Conservation (phyloP, 768 basidiomycete species). For the Tylopilus intermedius region DNA sequence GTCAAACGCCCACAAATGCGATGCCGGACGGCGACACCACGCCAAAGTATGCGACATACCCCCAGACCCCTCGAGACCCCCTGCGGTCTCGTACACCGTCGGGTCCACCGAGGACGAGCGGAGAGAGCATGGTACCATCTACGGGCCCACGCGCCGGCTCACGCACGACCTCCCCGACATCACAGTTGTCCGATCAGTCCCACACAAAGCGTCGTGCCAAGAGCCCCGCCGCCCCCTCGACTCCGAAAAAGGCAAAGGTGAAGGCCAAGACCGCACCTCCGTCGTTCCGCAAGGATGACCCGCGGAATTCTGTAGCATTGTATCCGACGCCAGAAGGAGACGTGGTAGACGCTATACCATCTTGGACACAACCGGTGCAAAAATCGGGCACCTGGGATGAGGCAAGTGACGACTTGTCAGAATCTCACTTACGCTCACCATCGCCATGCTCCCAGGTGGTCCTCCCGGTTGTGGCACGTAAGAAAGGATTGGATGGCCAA, state of each 20-base stretch:
- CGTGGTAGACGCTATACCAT: slow-evolving; percentile 70
- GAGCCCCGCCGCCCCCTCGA: slow-evolving; percentile 41
- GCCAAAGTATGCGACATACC: slow-evolving; percentile 38
- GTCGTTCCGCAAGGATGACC: slow-evolving; percentile 36
- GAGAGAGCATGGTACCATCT: slow-evolving; percentile 39
- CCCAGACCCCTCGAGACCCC: slow-evolving; percentile 43
- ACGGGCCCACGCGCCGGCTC: slow-evolving; percentile 23
- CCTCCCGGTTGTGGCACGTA: slow-evolving; percentile 77
- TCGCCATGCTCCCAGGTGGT: slow-evolving; percentile 53
- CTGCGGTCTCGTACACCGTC: slow-evolving; percentile 41
- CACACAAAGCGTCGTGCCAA: slow-evolving; percentile 43
- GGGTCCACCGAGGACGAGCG: slow-evolving; percentile 31
- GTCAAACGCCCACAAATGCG: slow-evolving; percentile 40
- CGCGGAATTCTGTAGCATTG: slow-evolving; percentile 56
- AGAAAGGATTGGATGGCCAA: slow-evolving; percentile 69
- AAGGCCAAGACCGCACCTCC: slow-evolving; percentile 32
- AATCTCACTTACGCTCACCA: slow-evolving; percentile 6
- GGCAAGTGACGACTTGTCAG: slow-evolving; percentile 35
- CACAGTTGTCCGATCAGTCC: slow-evolving; percentile 27
- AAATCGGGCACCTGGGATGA: slow-evolving; percentile 81
- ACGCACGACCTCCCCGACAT: slow-evolving; percentile 29
- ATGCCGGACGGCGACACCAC: slow-evolving; percentile 34
- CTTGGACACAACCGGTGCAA: slow-evolving; percentile 72
- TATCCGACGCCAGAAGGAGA: slow-evolving; percentile 61
- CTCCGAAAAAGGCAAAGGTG: slow-evolving; percentile 38